Evolutionary conservation across 2,329 filamentous ascomycete species (phyloP).

Genomic region (Gaeumannomyces tritici): DNA sequence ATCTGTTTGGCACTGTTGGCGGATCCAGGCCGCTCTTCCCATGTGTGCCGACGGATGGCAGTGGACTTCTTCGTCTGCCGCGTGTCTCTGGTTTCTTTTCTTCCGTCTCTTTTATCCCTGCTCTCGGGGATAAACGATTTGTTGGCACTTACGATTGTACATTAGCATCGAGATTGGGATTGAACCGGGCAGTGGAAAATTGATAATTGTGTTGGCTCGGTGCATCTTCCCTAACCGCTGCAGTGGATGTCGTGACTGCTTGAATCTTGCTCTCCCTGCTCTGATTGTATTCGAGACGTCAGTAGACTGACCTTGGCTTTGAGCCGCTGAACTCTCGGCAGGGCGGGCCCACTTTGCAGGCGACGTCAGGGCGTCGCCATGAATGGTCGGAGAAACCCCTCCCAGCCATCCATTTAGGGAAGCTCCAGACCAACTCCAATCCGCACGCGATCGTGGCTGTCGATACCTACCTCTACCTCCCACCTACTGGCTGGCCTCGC

Average conservation of each 20-base stretch:
- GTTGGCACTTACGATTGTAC: neutral
- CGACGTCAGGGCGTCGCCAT: no score
- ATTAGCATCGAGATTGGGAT: neutral
- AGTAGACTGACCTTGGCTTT: no score
- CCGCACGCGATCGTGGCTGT: neutral
- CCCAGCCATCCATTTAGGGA: neutral
- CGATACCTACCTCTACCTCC: no score
- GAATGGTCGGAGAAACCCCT: neutral
- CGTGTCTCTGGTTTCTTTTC: neutral
- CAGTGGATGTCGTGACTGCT: no score
- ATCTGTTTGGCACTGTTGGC: neutral
- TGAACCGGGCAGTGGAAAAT: neutral
- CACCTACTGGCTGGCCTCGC: no score
- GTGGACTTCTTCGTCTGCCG: neutral
- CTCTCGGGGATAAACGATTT: neutral
- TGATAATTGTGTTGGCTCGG: neutral
- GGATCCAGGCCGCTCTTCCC: neutral
- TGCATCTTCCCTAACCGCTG: neutral
- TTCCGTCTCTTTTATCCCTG: neutral
- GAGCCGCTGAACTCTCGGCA: no score
- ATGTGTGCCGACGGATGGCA: neutral
- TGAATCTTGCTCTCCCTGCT: no score
- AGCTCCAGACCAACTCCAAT: neutral
- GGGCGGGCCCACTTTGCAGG: neutral
- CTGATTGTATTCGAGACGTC: no score